Percentiles rank a stretch among this genome's conserved stretches.
Conservation (phyloP, 148 eudicot species). For the Rhododendron ferrugineum region DNA sequence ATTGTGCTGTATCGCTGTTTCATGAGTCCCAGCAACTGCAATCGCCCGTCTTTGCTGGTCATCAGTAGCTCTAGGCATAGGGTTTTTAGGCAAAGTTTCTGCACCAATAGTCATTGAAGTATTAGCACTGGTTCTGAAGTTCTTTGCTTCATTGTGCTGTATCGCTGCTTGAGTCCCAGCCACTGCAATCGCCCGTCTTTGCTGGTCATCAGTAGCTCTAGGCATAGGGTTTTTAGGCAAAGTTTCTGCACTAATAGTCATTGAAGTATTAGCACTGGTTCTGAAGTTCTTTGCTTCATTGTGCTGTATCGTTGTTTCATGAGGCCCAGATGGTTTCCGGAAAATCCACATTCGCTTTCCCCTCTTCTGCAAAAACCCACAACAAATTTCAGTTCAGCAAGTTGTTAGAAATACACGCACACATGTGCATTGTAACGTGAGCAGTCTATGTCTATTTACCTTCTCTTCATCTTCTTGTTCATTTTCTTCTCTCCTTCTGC, state of each 20-base stretch:
- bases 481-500: slow-evolving; percentile 44
- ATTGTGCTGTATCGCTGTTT: slow-evolving; percentile 15
- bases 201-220: slow-evolving; percentile 24
- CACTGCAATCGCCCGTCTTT: slow-evolving; percentile 43
- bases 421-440: not conserved
- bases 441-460: slow-evolving; percentile 22
- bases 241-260: not conserved
- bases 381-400: not conserved
- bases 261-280: not conserved
- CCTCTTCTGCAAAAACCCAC: slow-evolving; percentile 43
- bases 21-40: slow-evolving; percentile 39
- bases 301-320: slow-evolving; percentile 38
- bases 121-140: not conserved
- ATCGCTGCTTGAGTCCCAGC: slow-evolving; percentile 14
- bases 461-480: slow-evolving; percentile 63
- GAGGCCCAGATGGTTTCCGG: slow-evolving; percentile 22
- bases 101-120: slow-evolving; percentile 4
- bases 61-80: slow-evolving; percentile 14
- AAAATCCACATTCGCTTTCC: slow-evolving; percentile 68
- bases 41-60: slow-evolving; percentile 36
- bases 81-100: not conserved
- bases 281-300: slow-evolving; percentile 15
- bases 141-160: slow-evolving; percentile 23
- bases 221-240: not conserved
- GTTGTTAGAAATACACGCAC: not conserved